These are phyloP conservation scores for Hypoxylon sp. DNA, from an alignment of 2,329 filamentous ascomycete genomes.

Conservation along the genomic window DNA sequence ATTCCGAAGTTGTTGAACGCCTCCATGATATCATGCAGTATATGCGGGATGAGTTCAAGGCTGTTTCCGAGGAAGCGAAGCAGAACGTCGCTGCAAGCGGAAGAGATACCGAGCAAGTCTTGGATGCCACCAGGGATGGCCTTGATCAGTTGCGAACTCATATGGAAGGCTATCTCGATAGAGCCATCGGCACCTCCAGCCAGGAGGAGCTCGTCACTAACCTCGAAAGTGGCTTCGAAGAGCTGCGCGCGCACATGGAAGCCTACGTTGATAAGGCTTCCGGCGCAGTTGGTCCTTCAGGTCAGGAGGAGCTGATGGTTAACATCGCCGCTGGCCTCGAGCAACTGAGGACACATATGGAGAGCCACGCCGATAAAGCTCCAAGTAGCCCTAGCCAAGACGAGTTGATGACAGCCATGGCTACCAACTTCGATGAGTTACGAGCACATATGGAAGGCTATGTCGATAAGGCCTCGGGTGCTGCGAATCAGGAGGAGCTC, in stretches of 20 bases:
- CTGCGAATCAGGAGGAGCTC: constrained; percentile 80
- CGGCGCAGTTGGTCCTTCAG: constrained; percentile 74
- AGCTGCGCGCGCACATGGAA: constrained; percentile 82
- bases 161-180: constrained; percentile 84
- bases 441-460: constrained; percentile 84
- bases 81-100: constrained; percentile 83
- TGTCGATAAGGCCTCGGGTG: constrained; percentile 77
- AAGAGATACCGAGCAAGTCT: constrained; percentile 85
- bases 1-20: constrained; percentile 64
- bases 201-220: constrained; percentile 84
- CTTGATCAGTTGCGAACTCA: constrained; percentile 79
- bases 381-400: constrained; percentile 77
- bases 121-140: constrained; percentile 89
- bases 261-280: constrained; percentile 79
- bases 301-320: constrained; percentile 83
- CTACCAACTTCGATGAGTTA: constrained; percentile 74
- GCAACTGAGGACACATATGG: constrained; percentile 81
- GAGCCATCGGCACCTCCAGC: constrained; percentile 73
- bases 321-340: constrained; percentile 74
- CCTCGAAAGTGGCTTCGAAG: constrained; percentile 74
- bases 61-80: constrained; percentile 73
- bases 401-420: constrained; percentile 78
- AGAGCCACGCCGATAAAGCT: constrained; percentile 79
- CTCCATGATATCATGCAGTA: constrained; percentile 74
- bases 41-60: constrained; percentile 69